phyloP scores from a whole-genome alignment of 208 protist species.

The Kentomonas sorsogonicus region DNA sequence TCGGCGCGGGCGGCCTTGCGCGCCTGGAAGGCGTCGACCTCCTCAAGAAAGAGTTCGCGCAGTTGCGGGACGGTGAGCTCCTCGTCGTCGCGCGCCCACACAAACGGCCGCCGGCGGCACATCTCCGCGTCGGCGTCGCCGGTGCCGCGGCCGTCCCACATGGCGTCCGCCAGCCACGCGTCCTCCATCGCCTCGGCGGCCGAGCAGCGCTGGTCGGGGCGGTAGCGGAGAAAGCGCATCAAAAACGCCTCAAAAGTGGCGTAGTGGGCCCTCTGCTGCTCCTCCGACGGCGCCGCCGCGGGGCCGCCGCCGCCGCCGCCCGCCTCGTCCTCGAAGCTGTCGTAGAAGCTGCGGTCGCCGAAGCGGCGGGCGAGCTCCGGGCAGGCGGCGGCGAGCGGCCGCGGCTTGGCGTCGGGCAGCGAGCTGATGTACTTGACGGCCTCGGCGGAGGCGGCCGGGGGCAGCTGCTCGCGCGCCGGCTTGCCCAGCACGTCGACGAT shows the following conservation, averaged over 20 bases:
- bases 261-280: conserved; percentile 30
- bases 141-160: conserved; percentile 29
- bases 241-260: conserved; percentile 84
- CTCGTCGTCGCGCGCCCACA: conserved; percentile 42
- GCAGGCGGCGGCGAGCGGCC: conserved; percentile 44
- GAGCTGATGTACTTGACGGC: conserved; percentile 65
- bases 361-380: conserved; percentile 44
- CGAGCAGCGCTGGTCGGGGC: conserved; percentile 89
- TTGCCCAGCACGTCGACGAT: conserved; percentile 68
- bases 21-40: conserved; percentile 44
- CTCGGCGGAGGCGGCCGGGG: conserved; percentile 48
- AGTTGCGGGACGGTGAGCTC: conserved; percentile 37
- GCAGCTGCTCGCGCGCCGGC: conserved; percentile 73
- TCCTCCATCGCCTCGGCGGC: conserved; percentile 91
- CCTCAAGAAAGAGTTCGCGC: conserved; percentile 51
- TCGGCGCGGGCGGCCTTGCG: no score
- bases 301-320: conserved; percentile 9
- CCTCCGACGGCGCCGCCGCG: conserved; percentile 1
- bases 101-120: no score
- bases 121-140: conserved; percentile 35
- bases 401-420: conserved; percentile 36
- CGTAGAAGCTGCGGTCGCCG: conserved; percentile 37
- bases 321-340: conserved; percentile 33
- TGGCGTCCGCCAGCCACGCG: conserved; percentile 61
- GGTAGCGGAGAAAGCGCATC: conserved; percentile 87